Evolutionary conservation across 2,329 filamentous ascomycete genomes (phyloP), one percentile per base, ranked within the genome.

Genomic region (Talaromyces rugulosus): DNA sequence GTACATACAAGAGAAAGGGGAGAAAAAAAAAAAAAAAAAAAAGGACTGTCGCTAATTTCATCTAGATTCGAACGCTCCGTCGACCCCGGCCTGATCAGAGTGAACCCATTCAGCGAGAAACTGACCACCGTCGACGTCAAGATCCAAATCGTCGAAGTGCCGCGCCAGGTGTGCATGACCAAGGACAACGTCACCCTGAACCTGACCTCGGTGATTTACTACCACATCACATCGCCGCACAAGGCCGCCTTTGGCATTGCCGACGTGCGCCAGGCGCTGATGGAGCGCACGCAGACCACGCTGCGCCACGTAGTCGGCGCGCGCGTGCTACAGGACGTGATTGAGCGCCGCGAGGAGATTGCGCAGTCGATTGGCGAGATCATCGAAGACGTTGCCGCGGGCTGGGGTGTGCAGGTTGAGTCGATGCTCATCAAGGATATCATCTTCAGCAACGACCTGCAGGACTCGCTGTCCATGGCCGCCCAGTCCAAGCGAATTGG

Each of bases 371-470:
- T 98, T 65, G 88, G 92, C 65, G 94, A 97, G 78, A 98, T 98
- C 70, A 98, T 99, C 70, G 95, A 98, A 74, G 93, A 97, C 69
- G 95, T 96, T 1, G 94, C 95, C 5, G 82, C 86, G 11, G 92
- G 91, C 64, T 99, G 95, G 95, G 95, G 95, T 79, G 94, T 96
- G 7, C 87, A 91, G 73, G 95, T 98, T 62, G 95, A 98, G 83
- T 93, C 89, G 72, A 99, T 99, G 94, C 87, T 99, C 68, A 94
- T 99, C 85, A 98, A 99, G 81, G 95, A 99, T 78, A 96, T 99
- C 74, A 90, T 98, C 75, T 99, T 99, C 86, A 92, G 88, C 79
- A 87, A 92, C 73, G 95, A 98, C 69, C 84, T 99, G 52, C 95
- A 99, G 79, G 94, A 98, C 72, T 95, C 91, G 18, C 86, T 99